Evolutionary conservation across 2,329 filamentous ascomycete genomes (phyloP).

Genomic region (Dryadomyces sulphureus): DNA sequence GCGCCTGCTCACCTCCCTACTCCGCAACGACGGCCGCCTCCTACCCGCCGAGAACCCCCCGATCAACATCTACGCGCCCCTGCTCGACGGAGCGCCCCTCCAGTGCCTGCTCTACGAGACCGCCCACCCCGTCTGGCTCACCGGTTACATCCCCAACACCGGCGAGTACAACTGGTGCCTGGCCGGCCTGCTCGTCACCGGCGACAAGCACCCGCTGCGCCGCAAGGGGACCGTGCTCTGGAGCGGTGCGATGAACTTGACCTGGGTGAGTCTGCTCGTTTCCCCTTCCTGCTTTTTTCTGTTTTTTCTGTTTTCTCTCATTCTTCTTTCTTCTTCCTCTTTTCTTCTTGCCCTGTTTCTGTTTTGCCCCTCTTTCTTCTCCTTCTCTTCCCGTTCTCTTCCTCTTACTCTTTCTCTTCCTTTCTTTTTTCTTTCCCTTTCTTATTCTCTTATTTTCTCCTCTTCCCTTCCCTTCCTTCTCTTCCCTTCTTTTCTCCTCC

Average conservation of each 20-base stretch:
- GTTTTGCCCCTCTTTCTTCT: not conserved
- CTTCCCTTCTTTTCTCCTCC: conserved; percentile 6
- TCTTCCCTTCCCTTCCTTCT: too few relatives aligned
- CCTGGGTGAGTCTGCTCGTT: conserved; percentile 31
- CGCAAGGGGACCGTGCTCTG: conserved; percentile 25
- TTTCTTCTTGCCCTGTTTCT: too few relatives aligned
- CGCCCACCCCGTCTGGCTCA: conserved; percentile 13
- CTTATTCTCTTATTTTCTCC: not conserved
- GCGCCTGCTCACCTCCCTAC: conserved; percentile 28
- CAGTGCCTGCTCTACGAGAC: conserved; percentile 15
- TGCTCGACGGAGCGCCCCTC: conserved; percentile 19
- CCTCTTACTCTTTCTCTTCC: too few relatives aligned
- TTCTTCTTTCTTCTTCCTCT: too few relatives aligned
- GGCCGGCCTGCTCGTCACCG: conserved; percentile 25
- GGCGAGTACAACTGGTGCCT: conserved; percentile 25
- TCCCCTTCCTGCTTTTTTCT: not conserved
- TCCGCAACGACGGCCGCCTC: conserved; percentile 32
- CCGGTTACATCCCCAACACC: conserved; percentile 17
- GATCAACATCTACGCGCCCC: conserved; percentile 31
- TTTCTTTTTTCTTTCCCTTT: conserved; percentile 4
- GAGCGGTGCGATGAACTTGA: conserved; percentile 29
- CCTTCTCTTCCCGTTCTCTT: not conserved
- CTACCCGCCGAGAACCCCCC: conserved; percentile 23
- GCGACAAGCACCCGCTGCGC: conserved; percentile 17
- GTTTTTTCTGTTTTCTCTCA: too few relatives aligned